Percentiles rank a stretch among this genome's conserved stretches.
phyloP scores from a whole-genome alignment of 1,284 basidiomycete species.

The Chalciporus sp. region DNA sequence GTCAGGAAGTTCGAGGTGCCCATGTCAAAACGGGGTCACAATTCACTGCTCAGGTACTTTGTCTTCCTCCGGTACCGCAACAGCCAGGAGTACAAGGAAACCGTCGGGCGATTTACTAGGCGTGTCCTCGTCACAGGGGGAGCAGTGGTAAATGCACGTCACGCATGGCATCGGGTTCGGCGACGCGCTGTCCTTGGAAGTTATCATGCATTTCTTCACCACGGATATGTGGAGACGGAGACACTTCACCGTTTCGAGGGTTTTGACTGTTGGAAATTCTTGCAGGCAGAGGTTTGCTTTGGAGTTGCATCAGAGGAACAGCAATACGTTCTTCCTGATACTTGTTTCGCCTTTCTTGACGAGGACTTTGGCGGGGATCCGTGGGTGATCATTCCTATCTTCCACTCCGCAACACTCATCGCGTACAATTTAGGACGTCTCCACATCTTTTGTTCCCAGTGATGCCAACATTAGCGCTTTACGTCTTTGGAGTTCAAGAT shows the following conservation, averaged over 20 bases:
- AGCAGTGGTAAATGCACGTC: constrained; percentile 25
- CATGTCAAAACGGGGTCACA: constrained; percentile 38
- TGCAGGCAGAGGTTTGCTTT: constrained; percentile 37
- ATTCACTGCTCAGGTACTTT: constrained; percentile 49
- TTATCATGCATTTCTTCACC: constrained; percentile 32
- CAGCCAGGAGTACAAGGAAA: constrained; percentile 44
- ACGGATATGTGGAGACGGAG: constrained; percentile 5
- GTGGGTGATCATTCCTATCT: constrained; percentile 15
- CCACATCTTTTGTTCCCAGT: constrained; percentile 56
- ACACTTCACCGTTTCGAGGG: constrained; percentile 17
- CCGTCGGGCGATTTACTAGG: constrained; percentile 25
- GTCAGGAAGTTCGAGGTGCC: constrained; percentile 25
- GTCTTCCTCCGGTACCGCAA: constrained; percentile 59
- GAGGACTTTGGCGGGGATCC: constrained; percentile 33
- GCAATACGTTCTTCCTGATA: constrained; percentile 39
- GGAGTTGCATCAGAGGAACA: constrained; percentile 38
- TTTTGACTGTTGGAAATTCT: constrained; percentile 33
- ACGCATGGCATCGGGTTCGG: constrained; percentile 33
- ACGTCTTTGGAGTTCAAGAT: constrained; percentile 41
- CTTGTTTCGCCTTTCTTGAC: constrained; percentile 38
- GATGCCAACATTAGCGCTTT: constrained; percentile 51
- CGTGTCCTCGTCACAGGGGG: constrained; percentile 20
- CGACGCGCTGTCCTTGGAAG: constrained; percentile 28
- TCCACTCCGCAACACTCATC: not conserved
- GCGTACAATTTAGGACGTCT: constrained; percentile 37